Base-by-base conservation (phyloP, 805 yeast genomes). In the Hanseniaspora lindneri region DNA sequence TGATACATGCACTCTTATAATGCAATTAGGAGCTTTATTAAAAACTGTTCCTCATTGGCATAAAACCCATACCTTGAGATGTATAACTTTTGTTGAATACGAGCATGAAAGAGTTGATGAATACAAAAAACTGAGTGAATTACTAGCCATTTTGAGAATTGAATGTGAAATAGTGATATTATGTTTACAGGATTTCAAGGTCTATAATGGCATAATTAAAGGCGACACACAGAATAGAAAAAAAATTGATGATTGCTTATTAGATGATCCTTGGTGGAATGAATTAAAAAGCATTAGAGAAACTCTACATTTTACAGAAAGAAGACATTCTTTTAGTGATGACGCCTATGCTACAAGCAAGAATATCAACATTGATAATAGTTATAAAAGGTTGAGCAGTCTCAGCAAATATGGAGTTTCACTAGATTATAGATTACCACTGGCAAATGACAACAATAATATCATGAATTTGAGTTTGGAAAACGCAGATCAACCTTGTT, bases 21-120 rank as follows among this genome's bases (percentile, higher is more conserved):
- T 94, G 51, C 99, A 92, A 59, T 68, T 92, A 50, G 98, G 97
- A 3, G 94, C 95, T 1, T 89, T 92, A 55, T 67, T 92, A 51
- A 77, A 83, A 10, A 88, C 98, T 0, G 98, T 92, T 3, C 94
- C 94, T 1, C 83, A 80, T 39, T 92, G 99, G 99, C 79, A 83
- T 54, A 70, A 70, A 41, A 78, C 82, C 0, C 92, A 86, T 59
- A 66, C 63, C 5, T 61, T 92, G 33, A 69, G 98, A 51, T 86
- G 92, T 10, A 79, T 92, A 44, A 94, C 83, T 0, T 89, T 92
- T 70, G 96, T 92, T 27, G 98, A 92, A 64, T 71, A 71, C 50
- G 69, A 68, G 39, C 66, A 66, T 0, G 96, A 88, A 54, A 75
- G 85, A 24, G 71, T 65, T 1, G 86, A 82, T 42, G 99, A 92